Percentiles rank a stretch among this genome's conserved stretches.
Conservation (phyloP, 306 rosid species). For the Canavalia gladiata region DNA sequence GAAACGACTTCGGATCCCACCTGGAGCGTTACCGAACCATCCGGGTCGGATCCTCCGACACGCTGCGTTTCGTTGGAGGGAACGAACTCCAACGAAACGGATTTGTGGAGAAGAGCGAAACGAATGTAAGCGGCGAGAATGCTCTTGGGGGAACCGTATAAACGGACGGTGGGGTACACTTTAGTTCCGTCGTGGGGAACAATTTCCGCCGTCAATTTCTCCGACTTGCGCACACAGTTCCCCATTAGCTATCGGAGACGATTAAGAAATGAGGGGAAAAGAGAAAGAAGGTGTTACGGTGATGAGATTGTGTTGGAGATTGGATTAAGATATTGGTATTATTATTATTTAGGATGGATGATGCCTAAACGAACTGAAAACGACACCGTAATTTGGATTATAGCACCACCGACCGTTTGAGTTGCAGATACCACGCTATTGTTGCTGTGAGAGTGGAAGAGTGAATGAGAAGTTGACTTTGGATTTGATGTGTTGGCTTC, state of each 20-base stretch:
- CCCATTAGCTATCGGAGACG: constrained; percentile 54
- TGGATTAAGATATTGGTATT: constrained; percentile 34
- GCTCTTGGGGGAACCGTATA: constrained; percentile 71
- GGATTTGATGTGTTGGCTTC: constrained; percentile 17
- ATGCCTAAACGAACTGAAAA: constrained; percentile 50
- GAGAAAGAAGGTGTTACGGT: not conserved
- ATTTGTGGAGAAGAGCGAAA: constrained; percentile 72
- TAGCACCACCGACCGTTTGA: constrained; percentile 30
- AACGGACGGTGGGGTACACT: constrained; percentile 58
- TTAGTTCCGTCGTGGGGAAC: constrained; percentile 70
- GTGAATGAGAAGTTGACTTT: constrained; percentile 30
- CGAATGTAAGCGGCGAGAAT: constrained; percentile 73
- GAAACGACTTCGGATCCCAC: constrained; percentile 75
- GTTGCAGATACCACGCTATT: not conserved
- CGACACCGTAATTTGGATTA: constrained; percentile 48
- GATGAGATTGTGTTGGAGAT: constrained; percentile 1
- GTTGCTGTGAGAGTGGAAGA: not conserved
- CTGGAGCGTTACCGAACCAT: constrained; percentile 53
- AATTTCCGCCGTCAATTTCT: constrained; percentile 78
- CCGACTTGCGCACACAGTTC: constrained; percentile 62
- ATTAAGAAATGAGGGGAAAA: not conserved
- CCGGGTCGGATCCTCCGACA: constrained; percentile 48
- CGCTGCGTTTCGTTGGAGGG: constrained; percentile 51
- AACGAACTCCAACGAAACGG: constrained; percentile 59
- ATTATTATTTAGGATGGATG: not conserved